Percentiles rank a stretch among this genome's conserved stretches.
Conservation (phyloP, 176 grass and related monocot genomes). For the Lolium multiflorum region DNA sequence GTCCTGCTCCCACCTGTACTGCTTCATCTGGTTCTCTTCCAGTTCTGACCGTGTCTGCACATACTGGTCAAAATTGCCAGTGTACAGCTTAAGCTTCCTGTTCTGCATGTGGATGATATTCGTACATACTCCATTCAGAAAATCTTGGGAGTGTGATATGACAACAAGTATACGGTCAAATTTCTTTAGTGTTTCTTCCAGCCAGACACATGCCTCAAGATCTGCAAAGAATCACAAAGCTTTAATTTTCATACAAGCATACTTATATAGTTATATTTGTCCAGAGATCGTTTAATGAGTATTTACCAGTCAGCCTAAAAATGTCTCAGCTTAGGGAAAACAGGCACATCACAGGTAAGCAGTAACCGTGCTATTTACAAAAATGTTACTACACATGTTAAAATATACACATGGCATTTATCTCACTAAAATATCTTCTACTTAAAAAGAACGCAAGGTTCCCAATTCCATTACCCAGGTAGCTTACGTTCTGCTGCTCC, state of each 20-base stretch:
- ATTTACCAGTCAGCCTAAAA: not conserved
- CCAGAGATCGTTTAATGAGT: not conserved
- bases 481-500: not conserved
- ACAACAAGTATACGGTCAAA: too few relatives aligned
- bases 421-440: not conserved
- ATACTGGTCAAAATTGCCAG: constrained; percentile 73
- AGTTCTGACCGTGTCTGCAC: constrained; percentile 42
- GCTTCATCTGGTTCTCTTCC: constrained; percentile 92
- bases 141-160: too few relatives aligned
- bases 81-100: constrained; percentile 70
- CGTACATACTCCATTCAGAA: too few relatives aligned
- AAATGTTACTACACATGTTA: not conserved
- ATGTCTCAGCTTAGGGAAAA: not conserved
- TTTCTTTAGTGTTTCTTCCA: too few relatives aligned
- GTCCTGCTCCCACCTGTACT: constrained; percentile 93
- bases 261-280: not conserved
- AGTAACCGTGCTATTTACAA: too few relatives aligned
- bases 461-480: not conserved
- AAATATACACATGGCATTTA: not conserved
- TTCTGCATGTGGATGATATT: too few relatives aligned
- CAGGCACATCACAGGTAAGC: not conserved
- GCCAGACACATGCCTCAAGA: too few relatives aligned
- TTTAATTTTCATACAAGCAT: too few relatives aligned
- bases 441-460: not conserved
- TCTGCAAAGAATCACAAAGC: too few relatives aligned